phyloP scores from a whole-genome alignment of 768 basidiomycete genomes.

The Mrakia gelida region DNA sequence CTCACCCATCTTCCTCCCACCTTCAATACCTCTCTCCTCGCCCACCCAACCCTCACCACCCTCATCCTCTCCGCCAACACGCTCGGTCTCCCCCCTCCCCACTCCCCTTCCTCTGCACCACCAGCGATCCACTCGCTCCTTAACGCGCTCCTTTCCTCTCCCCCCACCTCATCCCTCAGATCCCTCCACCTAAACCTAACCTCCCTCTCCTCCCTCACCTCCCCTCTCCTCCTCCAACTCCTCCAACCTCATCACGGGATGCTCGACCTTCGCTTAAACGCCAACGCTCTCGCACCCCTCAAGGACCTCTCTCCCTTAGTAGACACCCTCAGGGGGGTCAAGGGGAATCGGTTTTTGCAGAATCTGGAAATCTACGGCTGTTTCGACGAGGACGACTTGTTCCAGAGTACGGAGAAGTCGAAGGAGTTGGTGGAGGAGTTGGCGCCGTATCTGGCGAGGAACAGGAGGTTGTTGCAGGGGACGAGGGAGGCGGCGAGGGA shows the following conservation, averaged over 20 bases:
- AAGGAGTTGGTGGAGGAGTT: neutral
- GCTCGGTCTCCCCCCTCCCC: neutral
- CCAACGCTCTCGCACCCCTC: conserved; percentile 10
- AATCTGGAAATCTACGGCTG: conserved; percentile 24
- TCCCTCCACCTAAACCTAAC: conserved; percentile 11
- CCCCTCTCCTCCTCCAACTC: neutral
- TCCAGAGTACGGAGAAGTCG: neutral
- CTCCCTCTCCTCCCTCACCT: neutral
- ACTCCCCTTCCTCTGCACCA: neutral
- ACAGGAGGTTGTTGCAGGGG: conserved; percentile 1
- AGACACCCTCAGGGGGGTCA: neutral
- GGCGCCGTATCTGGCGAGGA: conserved; percentile 1
- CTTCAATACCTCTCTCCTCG: conserved; percentile 11
- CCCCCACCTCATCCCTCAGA: neutral
- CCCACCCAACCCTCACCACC: conserved; percentile 11
- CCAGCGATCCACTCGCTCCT: conserved; percentile 7
- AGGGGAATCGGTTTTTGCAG: conserved; percentile 14
- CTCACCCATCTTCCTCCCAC: conserved; percentile 4
- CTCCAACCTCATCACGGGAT: conserved; percentile 1
- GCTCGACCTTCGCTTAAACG: conserved; percentile 20
- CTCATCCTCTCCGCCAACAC: conserved; percentile 25
- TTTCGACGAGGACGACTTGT: neutral
- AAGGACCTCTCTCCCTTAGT: neutral
- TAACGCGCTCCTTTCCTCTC: neutral
- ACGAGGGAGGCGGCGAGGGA: conserved; percentile 14